Base-by-base conservation (phyloP, 768 basidiomycete species). In the Termitomyces sp. region DNA sequence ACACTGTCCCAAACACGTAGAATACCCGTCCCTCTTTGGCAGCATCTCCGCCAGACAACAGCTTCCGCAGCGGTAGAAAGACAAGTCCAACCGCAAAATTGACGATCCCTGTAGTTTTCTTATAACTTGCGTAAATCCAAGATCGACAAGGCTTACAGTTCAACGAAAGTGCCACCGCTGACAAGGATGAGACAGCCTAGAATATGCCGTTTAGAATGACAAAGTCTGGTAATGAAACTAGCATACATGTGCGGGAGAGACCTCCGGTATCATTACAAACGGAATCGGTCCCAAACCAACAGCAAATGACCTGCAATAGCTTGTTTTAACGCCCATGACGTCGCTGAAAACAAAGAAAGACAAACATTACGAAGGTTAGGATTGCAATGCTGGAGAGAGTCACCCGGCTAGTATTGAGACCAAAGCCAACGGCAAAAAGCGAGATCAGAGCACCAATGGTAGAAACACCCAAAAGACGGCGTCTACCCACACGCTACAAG, bases 211-310 rank as follows among this genome's bases (percentile, higher is more conserved):
- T 55, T 33, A 65, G 37, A 45, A 54, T 31, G 18, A 28, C 24
- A 34, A n/a, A 29, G 31, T 46, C 28, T 58, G 29, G 59, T 55
- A 20, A 33, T 54, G 22, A 4, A 53, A 42, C 50, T 42, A 41
- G 77, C 90, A 60, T 69, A 88, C 92, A 64, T 88, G 81, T 51
- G 81, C 70, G 1, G 93, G 93, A 2, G 94, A 88, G 22, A 97
- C 84, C 67, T 98, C 94, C 16, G 94, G 86, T 33, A 96, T 86
- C 70, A 98, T 86, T 39, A 98, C 85, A 67, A 94, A 98, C 0
- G 96, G 95, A 34, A 98, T 75, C 2, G 96, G 94, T 1, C 96
- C 96, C 18, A 98, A 78, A 2, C 95, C 96, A 34, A 89, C 72
- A 1, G 94, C 91, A 70, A 95, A 98, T 0, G 91, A 89, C 72